Conservation (phyloP, 2,329 filamentous ascomycete genomes). For the Colletotrichum orbiculare region DNA sequence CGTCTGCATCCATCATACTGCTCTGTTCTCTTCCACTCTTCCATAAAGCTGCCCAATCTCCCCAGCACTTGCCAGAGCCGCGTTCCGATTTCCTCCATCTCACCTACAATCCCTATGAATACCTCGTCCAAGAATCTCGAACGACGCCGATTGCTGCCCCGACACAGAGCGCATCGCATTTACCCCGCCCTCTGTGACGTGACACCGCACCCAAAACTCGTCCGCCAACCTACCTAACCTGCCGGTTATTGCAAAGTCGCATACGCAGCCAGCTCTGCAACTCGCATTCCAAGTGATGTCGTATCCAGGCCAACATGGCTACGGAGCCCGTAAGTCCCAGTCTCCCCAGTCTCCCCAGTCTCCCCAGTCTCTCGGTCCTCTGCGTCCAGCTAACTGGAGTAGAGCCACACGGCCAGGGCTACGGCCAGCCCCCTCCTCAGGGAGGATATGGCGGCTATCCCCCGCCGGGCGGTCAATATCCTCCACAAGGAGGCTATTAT, state of each 20-base stretch:
- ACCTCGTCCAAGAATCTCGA: no score
- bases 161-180: no score
- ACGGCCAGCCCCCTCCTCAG: constrained; percentile 49
- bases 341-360: background rate
- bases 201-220: constrained; percentile 20
- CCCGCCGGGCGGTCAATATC: constrained; percentile 22
- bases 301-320: constrained; percentile 48
- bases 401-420: constrained; percentile 48
- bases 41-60: constrained; percentile 7
- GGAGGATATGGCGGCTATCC: constrained; percentile 44
- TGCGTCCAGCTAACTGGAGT: background rate
- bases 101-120: background rate
- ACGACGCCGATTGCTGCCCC: constrained; percentile 6
- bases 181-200: constrained; percentile 20
- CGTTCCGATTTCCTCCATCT: constrained; percentile 1
- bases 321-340: constrained; percentile 46
- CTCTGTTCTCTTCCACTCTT: background rate
- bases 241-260: constrained; percentile 18
- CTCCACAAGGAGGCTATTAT: constrained; percentile 47
- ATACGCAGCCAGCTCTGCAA: constrained; percentile 2
- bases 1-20: background rate
- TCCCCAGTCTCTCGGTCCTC: no score
- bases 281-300: constrained; percentile 43
- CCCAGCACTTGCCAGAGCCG: constrained; percentile 2
- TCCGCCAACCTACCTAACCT: background rate